phyloP scores from a whole-genome alignment of 1,284 basidiomycete genomes.

The Crucibulum cyathiforme region DNA sequence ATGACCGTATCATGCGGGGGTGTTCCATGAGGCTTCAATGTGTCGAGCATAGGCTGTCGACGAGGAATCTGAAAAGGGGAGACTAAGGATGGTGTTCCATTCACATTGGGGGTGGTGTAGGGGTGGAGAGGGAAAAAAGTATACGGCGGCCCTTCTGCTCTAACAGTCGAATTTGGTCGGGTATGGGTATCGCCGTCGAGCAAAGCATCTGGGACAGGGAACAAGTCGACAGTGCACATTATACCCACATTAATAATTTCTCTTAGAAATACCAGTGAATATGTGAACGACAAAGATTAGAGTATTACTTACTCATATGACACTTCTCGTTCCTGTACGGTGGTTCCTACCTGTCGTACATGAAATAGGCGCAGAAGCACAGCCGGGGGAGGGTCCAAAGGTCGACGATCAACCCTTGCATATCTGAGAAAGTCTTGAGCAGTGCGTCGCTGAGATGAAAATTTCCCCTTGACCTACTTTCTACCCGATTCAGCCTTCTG shows the following conservation, averaged over 20 bases:
- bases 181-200: slow-evolving; percentile 10
- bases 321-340: slow-evolving; percentile 30
- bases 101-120: slow-evolving; percentile 29
- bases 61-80: slow-evolving; percentile 39
- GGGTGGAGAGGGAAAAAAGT: slow-evolving; percentile 42
- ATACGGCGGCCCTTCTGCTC: slow-evolving; percentile 10
- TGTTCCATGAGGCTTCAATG: slow-evolving; percentile 22
- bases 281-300: slow-evolving; percentile 1
- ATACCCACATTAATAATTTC: slow-evolving; percentile 57
- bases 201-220: slow-evolving; percentile 49
- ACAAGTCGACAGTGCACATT: slow-evolving; percentile 69
- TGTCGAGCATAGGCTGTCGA: slow-evolving; percentile 37
- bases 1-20: slow-evolving; percentile 34
- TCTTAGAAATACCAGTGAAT: slow-evolving; percentile 30
- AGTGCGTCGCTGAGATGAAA: not conserved
- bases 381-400: slow-evolving; percentile 55
- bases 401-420: slow-evolving; percentile 59
- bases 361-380: slow-evolving; percentile 53
- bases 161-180: not conserved
- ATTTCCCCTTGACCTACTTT: slow-evolving; percentile 47
- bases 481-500: slow-evolving; percentile 65
- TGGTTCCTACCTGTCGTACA: slow-evolving; percentile 22
- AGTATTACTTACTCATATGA: slow-evolving; percentile 30
- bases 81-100: slow-evolving; percentile 15
- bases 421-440: slow-evolving; percentile 39